phyloP scores from a whole-genome alignment of 305 asterid genomes.

The Rubia tinctorum region DNA sequence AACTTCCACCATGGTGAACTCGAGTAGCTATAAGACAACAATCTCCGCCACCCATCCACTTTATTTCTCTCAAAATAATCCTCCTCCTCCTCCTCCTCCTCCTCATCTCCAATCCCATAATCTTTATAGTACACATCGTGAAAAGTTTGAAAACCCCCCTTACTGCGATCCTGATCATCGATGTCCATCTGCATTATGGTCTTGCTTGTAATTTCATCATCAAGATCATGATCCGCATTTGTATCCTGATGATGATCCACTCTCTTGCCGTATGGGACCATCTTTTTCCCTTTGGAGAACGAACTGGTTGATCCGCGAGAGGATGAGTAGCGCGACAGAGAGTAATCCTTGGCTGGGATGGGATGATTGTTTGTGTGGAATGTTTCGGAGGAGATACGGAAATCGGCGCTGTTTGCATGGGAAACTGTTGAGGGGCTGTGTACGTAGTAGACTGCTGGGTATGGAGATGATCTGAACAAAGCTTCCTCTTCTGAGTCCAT shows the following conservation, averaged over 20 bases:
- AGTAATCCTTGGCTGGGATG: background rate
- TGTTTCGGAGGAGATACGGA: conserved; percentile 11
- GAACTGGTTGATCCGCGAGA: conserved; percentile 57
- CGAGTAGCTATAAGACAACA: conserved; percentile 47
- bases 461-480: conserved; percentile 53
- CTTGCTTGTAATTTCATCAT: background rate
- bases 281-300: conserved; percentile 28
- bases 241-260: conserved; percentile 11
- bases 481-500: conserved; percentile 73
- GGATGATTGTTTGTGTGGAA: background rate
- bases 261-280: conserved; percentile 20
- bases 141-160: background rate
- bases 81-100: conserved; percentile 15
- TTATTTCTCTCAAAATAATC: conserved; percentile 6
- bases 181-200: too few relatives aligned
- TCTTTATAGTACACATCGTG: background rate
- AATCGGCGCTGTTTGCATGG: conserved; percentile 37
- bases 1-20: conserved; percentile 57
- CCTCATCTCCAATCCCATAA: background rate
- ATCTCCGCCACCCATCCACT: conserved; percentile 34
- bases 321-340: conserved; percentile 55
- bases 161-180: background rate
- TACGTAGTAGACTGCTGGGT: conserved; percentile 48
- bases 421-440: conserved; percentile 65
- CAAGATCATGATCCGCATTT: background rate